Evolutionary conservation across 805 yeast species (phyloP), one percentile per base, ranked within the genome.

Genomic region (Debaryomyces maramus): DNA sequence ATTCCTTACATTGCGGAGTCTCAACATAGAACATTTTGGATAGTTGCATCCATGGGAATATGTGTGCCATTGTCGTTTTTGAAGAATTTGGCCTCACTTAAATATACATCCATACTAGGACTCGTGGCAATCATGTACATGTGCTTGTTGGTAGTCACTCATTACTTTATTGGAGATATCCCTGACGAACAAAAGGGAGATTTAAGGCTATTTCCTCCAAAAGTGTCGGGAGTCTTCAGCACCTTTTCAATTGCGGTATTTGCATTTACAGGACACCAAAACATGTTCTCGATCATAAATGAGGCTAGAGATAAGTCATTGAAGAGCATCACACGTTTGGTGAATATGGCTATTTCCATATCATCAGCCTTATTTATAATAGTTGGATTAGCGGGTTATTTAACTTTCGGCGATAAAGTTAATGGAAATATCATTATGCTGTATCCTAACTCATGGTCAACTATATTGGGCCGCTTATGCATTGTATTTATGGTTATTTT

Each of bases 251-350:
- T 90, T 47, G 82, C 89, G 50, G 91, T 91, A 10, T 90, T 91
- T 70, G 96, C 97, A 0, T 91, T 81, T 63, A 91, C 98, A 0
- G 93, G 97, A 53, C 97, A 91, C 56, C 97, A 91, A 61, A 91
- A 91, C 64, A 88, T 88, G 88, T 88, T 88, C 53, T 80, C 96
- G 1, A 78, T 90, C 40, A 77, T 89, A 39, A 91, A 90, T 53
- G 98, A 91, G 64, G 74, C 90, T 20, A 63, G 60, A 21, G 80
- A 80, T 48, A 75, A 73, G 45, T 65, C 84, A 0, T 63, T 76
- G n/a, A 43, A 39, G 4, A 45, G 39, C 15, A 64, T 78, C 2
- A 44, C 66, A 3, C 56, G 48, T 19, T 77, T 83, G 20, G 65
- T 76, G 13, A 53, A 60, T 15, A 41, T 65, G 13, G 80, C 90